Evolutionary conservation across 192 early-diverging fungal genomes (phyloP).

Genomic region (Gryganskiella cystojenkinii): DNA sequence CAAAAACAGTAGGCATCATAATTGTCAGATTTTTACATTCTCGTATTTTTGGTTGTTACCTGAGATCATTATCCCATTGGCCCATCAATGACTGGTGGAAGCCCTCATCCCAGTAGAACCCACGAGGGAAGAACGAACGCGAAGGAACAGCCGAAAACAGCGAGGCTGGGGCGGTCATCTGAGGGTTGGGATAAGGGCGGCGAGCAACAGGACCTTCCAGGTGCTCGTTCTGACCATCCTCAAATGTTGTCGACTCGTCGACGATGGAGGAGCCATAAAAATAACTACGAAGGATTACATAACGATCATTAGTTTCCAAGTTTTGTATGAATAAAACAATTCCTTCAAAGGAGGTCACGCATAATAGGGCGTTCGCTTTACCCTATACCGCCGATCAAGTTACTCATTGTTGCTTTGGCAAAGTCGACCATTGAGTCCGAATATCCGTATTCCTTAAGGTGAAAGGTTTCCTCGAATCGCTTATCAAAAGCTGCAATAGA

Average conservation of each 20-base stretch:
- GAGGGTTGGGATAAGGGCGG: constrained; percentile 58
- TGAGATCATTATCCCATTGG: constrained; percentile 89
- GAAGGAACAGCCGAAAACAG: constrained; percentile 88
- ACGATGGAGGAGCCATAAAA: constrained; percentile 84
- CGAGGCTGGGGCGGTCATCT: constrained; percentile 70
- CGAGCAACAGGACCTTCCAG: constrained; percentile 52
- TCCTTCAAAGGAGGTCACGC: not conserved
- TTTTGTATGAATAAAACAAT: not conserved
- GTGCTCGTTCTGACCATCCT: constrained; percentile 67
- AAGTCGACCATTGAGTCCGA: constrained; percentile 69
- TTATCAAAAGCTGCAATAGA: constrained; percentile 65
- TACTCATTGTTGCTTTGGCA: constrained; percentile 80
- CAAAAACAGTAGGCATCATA: not conserved
- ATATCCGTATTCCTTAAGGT: constrained; percentile 74
- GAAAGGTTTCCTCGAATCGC: constrained; percentile 80
- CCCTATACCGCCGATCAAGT: constrained; percentile 91
- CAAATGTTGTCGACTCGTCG: constrained; percentile 71
- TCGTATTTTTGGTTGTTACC: constrained; percentile 32
- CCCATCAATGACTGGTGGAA: constrained; percentile 89
- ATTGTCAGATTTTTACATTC: not conserved
- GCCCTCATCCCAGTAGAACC: constrained; percentile 98
- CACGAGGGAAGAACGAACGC: constrained; percentile 94
- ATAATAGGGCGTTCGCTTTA: too few species aligned
- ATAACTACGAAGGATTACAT: constrained; percentile 51
- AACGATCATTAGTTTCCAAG: not conserved